Base-by-base conservation (phyloP, 1,284 basidiomycete species). In the Leccinum fallax region DNA sequence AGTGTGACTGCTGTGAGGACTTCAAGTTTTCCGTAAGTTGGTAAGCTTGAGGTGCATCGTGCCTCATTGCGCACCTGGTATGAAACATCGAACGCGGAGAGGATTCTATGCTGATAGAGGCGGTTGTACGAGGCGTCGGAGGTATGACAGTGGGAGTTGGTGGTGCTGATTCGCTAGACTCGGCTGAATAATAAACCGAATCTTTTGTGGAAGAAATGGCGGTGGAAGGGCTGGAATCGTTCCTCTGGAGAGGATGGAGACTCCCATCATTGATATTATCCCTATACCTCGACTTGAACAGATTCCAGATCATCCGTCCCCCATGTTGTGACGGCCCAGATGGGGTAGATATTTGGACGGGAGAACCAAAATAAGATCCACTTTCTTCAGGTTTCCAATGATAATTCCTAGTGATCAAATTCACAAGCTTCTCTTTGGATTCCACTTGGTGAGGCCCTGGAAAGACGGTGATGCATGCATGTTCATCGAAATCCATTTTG, bases 401-500 rank as follows among this genome's bases (percentile, higher is more conserved):
- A 59, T 40, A 52, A 24, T 49, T n/a, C 26, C 2, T 57, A 15
- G 62, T 54, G 43, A 71, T 60, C 38, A 70, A 15, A n/a, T 62
- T 49, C 13, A 55, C 15, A 9, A 71, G 69, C 26, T 16, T 63
- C 43, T 49, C 5, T 49, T 21, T 64, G 48, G 63, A 74, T 40
- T 63, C 69, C 10, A 13, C 49, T 52, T 5, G 34, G 21, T 30
- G 69, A 55, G 8, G 49, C 1, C 16, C 48, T 2, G 60, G 36
- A 52, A 74, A 59, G 3, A 66, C 32, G 21, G 68, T 73, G 32
- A 76, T 55, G 51, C 71, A 76, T 11, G 15, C 74, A 4, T 74
- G 57, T 16, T 40, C 73, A 38, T 73, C 69, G 4, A 76, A 73
- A 43, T 55, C 30, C 71, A 75, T 64, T 6, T 32, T 3, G 21